Evolutionary conservation across 1,139 yeast genomes (phyloP).

Genomic region (Williopsis jadinii): DNA sequence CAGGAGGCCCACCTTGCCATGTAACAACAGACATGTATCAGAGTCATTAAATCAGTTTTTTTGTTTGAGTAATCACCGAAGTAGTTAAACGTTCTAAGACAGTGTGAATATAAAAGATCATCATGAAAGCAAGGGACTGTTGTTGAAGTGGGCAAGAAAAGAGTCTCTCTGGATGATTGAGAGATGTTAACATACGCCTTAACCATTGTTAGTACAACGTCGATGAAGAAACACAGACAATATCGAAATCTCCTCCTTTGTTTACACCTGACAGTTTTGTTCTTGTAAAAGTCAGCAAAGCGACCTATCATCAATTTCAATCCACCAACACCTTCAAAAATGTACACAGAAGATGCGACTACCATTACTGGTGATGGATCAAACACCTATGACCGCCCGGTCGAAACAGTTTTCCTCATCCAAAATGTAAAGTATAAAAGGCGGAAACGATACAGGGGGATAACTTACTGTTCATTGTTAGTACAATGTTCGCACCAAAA

Average conservation of each 20-base stretch:
- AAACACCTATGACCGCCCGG: conserved; percentile 76
- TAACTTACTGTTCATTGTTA: conserved; percentile 1
- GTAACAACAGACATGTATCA: conserved; percentile 29
- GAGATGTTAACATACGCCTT: neutral
- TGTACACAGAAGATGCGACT: conserved; percentile 63
- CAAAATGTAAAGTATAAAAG: conserved; percentile 1
- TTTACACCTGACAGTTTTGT: neutral
- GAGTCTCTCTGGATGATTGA: neutral
- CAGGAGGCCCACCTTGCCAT: too few relatives aligned
- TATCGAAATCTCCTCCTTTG: neutral
- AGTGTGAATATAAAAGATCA: conserved; percentile 58
- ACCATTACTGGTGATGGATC: conserved; percentile 40
- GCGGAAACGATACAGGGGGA: too few relatives aligned
- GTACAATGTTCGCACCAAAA: neutral
- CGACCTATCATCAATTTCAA: conserved; percentile 65
- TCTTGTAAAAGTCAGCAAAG: conserved; percentile 12
- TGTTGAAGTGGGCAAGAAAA: neutral
- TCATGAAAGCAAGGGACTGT: conserved; percentile 25
- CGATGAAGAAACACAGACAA: neutral
- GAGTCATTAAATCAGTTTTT: conserved; percentile 79
- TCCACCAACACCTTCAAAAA: conserved; percentile 44
- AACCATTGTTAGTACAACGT: neutral
- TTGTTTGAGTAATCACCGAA: conserved; percentile 42
- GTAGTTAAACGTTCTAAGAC: conserved; percentile 39
- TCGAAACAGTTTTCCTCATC: conserved; percentile 34